Base-by-base conservation (phyloP, 2,329 filamentous ascomycete genomes). In the Botrytis fragariae region DNA sequence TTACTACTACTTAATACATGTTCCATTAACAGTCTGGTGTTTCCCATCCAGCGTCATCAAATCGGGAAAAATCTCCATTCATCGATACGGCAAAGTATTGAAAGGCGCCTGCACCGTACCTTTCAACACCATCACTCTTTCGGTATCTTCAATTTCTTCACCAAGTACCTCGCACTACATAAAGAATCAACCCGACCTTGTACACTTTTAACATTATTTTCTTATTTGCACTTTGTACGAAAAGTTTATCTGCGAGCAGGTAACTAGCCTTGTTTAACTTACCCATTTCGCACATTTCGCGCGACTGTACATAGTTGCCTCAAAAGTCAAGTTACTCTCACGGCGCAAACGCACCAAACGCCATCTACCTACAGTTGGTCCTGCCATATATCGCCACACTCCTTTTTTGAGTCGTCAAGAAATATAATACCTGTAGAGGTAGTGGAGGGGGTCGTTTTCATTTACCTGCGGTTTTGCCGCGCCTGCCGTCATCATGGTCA, bases 401-500 rank as follows among this genome's bases (percentile, higher is more conserved):
- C 80, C 81, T 75, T 79, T 74, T 75, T 71, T 71, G 74, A 79
- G 75, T 76, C 79, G 78, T 79, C 76, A 75, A 75, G 77, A 76
- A 74, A 74, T 76, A 76, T 39, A 60, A 73, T 73, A 72, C 71
- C 71, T 59, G 71, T 68, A 74, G 75, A 78, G 77, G 77, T 74
- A 86, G 87, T 86, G 87, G 88, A 88, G 87, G 87, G 79, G 87
- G 86, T 75, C 62, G 73, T 74, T 76, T 74, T 69, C 71, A 72
- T 78, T 74, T 74, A 76, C 73, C 74, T 75, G 88, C 88, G 88
- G 88, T 87, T 83, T 82, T 84, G 87, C 89, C 88, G 88, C 88
- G 82, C 82, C 82, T 80, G 81, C 81, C 81, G 83, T 85, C 86
- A 89, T 78, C 79, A 92, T 92, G 90, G 90, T 88, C 81, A 91